phyloP scores from a whole-genome alignment of 2,329 filamentous ascomycete genomes.

The Coleophoma crateriformis region DNA sequence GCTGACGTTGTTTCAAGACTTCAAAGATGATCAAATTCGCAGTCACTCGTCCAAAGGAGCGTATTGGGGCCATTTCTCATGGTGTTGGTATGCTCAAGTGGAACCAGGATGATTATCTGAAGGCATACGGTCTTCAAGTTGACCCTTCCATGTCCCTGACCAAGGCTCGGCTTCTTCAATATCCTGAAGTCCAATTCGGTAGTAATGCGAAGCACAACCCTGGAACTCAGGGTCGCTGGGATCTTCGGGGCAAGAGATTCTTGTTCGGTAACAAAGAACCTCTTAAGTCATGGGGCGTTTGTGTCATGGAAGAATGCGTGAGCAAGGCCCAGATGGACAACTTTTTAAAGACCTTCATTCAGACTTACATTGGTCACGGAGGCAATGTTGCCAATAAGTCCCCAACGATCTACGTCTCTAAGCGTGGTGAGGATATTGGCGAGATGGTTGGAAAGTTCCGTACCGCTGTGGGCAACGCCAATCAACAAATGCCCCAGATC shows the following conservation, averaged over 20 bases:
- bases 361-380: slow-evolving; percentile 55
- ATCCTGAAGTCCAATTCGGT: slow-evolving; percentile 65
- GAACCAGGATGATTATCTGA: slow-evolving; percentile 62
- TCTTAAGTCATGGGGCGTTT: slow-evolving; percentile 71
- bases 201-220: slow-evolving; percentile 44
- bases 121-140: slow-evolving; percentile 69
- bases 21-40: slow-evolving; percentile 89
- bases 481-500: slow-evolving; percentile 53
- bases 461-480: slow-evolving; percentile 12
- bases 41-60: slow-evolving; percentile 67
- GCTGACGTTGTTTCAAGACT: slow-evolving; percentile 35
- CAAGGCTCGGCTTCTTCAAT: slow-evolving; percentile 64
- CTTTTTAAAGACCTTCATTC: slow-evolving; percentile 56
- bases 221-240: slow-evolving; percentile 72
- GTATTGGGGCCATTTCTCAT: slow-evolving; percentile 62
- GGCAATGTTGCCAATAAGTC: slow-evolving; percentile 43
- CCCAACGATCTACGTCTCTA: slow-evolving; percentile 32
- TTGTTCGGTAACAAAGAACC: slow-evolving; percentile 54
- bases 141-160: slow-evolving; percentile 57
- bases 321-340: slow-evolving; percentile 37
- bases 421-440: slow-evolving; percentile 7
- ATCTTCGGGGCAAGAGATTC: slow-evolving; percentile 78
- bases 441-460: slow-evolving; percentile 9
- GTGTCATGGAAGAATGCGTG: slow-evolving; percentile 56
- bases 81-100: slow-evolving; percentile 66